Conservation (phyloP, 768 basidiomycete species). For the Gloeostereum incarnatum region DNA sequence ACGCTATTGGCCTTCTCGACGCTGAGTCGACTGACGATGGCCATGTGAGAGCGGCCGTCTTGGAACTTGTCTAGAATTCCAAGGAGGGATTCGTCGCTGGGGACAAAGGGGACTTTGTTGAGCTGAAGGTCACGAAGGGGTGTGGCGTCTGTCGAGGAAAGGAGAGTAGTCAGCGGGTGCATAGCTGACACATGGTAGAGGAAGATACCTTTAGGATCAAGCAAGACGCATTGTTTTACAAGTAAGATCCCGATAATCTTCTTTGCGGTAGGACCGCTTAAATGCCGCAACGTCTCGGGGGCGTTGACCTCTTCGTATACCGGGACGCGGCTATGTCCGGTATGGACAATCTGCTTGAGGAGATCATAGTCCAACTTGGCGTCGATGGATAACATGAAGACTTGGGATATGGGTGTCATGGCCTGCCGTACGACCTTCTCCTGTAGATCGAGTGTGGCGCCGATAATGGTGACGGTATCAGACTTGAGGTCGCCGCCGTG, state of each 20-base stretch:
- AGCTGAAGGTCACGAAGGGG: slow-evolving; percentile 78
- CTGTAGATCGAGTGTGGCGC: slow-evolving; percentile 82
- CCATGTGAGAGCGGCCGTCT: slow-evolving; percentile 88
- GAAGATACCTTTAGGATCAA: slow-evolving; percentile 69
- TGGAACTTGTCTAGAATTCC: slow-evolving; percentile 86
- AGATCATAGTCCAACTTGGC: slow-evolving; percentile 75
- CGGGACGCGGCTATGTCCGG: slow-evolving; percentile 79
- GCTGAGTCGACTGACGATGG: slow-evolving; percentile 76
- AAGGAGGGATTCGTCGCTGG: slow-evolving; percentile 77
- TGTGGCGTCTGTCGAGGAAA: slow-evolving; percentile 49
- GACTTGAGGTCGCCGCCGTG: slow-evolving; percentile 81
- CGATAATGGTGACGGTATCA: slow-evolving; percentile 87
- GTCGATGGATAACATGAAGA: slow-evolving; percentile 68
- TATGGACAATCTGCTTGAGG: slow-evolving; percentile 64
- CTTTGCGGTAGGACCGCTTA: slow-evolving; percentile 37
- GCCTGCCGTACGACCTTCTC: slow-evolving; percentile 70
- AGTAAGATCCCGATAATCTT: slow-evolving; percentile 82
- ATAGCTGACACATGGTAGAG: too few species aligned
- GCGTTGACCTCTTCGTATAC: slow-evolving; percentile 74
- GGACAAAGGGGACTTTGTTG: slow-evolving; percentile 81
- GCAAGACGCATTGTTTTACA: slow-evolving; percentile 82
- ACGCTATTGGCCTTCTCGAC: slow-evolving; percentile 66
- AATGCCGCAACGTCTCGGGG: slow-evolving; percentile 10
- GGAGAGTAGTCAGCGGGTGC: background rate
- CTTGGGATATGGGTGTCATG: background rate